These are phyloP conservation scores for Fusarium ambrosium DNA, from an alignment of 2,329 filamentous ascomycete species.

Conservation along the genomic window DNA sequence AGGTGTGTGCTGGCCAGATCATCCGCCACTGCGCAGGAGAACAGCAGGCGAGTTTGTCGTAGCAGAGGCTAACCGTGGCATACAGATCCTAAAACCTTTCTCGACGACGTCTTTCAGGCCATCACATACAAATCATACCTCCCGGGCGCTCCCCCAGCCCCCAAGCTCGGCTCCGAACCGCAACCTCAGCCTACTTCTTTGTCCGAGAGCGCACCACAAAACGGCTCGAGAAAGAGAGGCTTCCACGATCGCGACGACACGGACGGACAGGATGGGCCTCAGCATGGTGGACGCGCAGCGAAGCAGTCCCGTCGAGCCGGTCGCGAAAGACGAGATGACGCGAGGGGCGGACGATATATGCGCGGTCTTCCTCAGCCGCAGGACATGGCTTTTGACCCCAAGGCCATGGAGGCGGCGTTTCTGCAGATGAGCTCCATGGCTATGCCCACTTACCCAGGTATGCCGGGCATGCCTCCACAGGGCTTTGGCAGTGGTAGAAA, in stretches of 20 bases:
- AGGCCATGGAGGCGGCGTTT: slow-evolving; percentile 72
- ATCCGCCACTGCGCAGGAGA: neutral
- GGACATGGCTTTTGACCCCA: slow-evolving; percentile 66
- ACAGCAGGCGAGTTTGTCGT: neutral
- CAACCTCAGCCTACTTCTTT: slow-evolving; percentile 36
- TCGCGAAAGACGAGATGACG: slow-evolving; percentile 47
- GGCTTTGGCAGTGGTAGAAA: slow-evolving; percentile 41
- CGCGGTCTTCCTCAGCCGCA: slow-evolving; percentile 33
- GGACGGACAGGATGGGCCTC: slow-evolving; percentile 31
- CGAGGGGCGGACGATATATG: slow-evolving; percentile 35
- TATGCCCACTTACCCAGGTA: slow-evolving; percentile 53
- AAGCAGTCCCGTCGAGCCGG: slow-evolving; percentile 73
- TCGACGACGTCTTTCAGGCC: slow-evolving; percentile 77
- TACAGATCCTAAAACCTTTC: slow-evolving; percentile 65
- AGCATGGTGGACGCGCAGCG: slow-evolving; percentile 58
- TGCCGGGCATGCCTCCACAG: slow-evolving; percentile 57
- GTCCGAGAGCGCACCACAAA: slow-evolving; percentile 22
- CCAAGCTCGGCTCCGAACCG: slow-evolving; percentile 32
- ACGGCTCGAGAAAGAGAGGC: slow-evolving; percentile 53
- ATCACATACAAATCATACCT: slow-evolving; percentile 73
- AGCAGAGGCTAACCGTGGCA: slow-evolving; percentile 25
- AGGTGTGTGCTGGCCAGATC: slow-evolving; percentile 52
- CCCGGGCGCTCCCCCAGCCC: slow-evolving; percentile 65
- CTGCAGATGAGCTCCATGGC: slow-evolving; percentile 72
- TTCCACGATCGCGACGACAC: slow-evolving; percentile 50